A percentile compares a stretch with the other conserved stretches of the same genome.
These are phyloP conservation scores for Hyaloscypha bicolor DNA, from an alignment of 495 filamentous ascomycete species.

Conservation along the genomic window DNA sequence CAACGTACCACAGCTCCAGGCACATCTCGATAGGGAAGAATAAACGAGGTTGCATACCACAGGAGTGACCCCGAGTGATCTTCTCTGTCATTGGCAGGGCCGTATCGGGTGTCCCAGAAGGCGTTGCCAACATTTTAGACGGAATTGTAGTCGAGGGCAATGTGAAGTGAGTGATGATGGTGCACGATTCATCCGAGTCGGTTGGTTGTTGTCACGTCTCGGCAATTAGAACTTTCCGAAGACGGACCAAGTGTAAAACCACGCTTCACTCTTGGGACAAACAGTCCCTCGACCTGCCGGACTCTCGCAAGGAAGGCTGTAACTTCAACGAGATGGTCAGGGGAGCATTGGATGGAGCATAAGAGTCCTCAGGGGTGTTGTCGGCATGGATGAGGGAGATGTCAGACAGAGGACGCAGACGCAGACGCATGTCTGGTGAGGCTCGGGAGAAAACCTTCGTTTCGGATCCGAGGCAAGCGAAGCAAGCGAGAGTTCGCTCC, in stretches of 20 bases:
- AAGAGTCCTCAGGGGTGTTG: not conserved
- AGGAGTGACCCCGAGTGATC: constrained; percentile 50
- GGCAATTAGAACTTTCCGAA: not conserved
- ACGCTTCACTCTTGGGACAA: not conserved
- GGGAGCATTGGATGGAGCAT: not conserved
- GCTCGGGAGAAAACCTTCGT: not conserved
- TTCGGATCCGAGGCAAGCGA: not conserved
- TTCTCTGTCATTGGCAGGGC: constrained; percentile 13
- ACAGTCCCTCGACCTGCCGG: not conserved
- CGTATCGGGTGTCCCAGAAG: not conserved
- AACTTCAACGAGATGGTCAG: not conserved
- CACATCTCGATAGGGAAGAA: too few relatives aligned
- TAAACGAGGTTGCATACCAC: constrained; percentile 27
- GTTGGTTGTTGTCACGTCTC: not conserved
- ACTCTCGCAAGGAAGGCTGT: not conserved
- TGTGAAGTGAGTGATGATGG: not conserved
- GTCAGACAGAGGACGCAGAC: not conserved
- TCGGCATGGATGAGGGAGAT: not conserved
- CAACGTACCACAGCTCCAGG: too few relatives aligned
- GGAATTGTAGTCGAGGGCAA: not conserved
- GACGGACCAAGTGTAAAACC: not conserved
- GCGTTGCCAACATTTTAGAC: constrained; percentile 18
- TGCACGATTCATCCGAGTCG: too few relatives aligned
- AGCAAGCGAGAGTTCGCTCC: not conserved
- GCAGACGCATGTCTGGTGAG: too few relatives aligned